These are phyloP conservation scores for Calonectria montana DNA, from an alignment of 2,329 filamentous ascomycete species.

Conservation along the genomic window DNA sequence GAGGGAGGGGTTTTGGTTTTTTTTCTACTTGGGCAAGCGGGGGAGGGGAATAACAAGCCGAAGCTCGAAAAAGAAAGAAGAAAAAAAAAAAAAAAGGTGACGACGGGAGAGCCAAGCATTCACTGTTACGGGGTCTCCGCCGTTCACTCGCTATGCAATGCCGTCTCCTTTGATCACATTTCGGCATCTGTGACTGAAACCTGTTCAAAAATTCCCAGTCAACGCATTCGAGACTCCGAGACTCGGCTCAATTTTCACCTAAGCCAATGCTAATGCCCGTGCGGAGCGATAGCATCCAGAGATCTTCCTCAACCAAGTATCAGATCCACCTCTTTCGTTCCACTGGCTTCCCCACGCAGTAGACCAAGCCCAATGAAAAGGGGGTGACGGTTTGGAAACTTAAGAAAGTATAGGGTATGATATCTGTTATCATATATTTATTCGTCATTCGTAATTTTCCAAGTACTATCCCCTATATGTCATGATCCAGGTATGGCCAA, in stretches of 20 bases:
- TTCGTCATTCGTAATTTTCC: conserved; percentile 2
- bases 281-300: not conserved
- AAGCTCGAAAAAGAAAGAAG: not conserved
- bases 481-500: not conserved
- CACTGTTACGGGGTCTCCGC: not conserved
- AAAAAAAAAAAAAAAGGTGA: too few species aligned
- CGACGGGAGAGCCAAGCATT: not conserved
- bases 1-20: not conserved
- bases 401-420: not conserved
- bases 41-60: conserved; percentile 1
- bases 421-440: not conserved
- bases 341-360: not conserved
- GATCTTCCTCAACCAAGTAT: not conserved
- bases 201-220: not conserved
- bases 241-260: not conserved
- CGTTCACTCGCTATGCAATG: not conserved
- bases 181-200: not conserved
- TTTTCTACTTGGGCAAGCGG: not conserved
- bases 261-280: not conserved
- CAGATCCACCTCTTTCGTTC: not conserved
- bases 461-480: not conserved
- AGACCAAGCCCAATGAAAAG: not conserved
- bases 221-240: not conserved
- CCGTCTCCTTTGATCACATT: not conserved
- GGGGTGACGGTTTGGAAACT: not conserved